phyloP scores from a whole-genome alignment of 2,329 filamentous ascomycete species.

The Beauveria australis region DNA sequence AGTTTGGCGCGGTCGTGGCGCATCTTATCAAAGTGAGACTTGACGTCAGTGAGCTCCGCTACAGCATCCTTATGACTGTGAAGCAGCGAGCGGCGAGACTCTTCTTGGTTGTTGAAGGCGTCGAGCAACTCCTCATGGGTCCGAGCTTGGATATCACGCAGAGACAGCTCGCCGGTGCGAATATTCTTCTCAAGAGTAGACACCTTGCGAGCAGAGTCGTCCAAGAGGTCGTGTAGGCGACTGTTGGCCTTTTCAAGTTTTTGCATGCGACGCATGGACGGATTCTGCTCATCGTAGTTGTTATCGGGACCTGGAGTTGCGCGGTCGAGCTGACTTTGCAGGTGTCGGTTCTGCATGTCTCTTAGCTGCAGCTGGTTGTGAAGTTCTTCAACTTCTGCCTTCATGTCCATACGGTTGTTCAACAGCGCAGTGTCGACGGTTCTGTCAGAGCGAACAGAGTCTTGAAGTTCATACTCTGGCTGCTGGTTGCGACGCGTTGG shows the following conservation, averaged over 20 bases:
- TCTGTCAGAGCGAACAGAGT: slow-evolving; percentile 76
- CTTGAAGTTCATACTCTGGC: slow-evolving; percentile 53
- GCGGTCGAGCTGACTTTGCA: slow-evolving; percentile 78
- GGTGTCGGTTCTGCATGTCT: slow-evolving; percentile 90
- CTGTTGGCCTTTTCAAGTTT: slow-evolving; percentile 90
- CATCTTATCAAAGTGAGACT: slow-evolving; percentile 77
- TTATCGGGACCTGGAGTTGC: slow-evolving; percentile 54
- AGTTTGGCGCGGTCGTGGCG: slow-evolving; percentile 71
- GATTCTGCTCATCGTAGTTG: slow-evolving; percentile 65
- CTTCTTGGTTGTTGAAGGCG: slow-evolving; percentile 85
- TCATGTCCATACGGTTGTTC: slow-evolving; percentile 85
- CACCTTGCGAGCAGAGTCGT: slow-evolving; percentile 88
- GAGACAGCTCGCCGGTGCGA: slow-evolving; percentile 75
- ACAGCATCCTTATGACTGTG: slow-evolving; percentile 81
- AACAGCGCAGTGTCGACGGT: slow-evolving; percentile 74
- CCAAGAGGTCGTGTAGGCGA: slow-evolving; percentile 85
- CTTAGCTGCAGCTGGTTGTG: slow-evolving; percentile 91
- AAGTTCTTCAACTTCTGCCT: slow-evolving; percentile 80
- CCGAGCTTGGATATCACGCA: slow-evolving; percentile 85
- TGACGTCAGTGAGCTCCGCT: slow-evolving; percentile 77
- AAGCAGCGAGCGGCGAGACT: slow-evolving; percentile 72
- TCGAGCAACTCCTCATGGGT: slow-evolving; percentile 93
- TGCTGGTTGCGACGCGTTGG: slow-evolving; percentile 58
- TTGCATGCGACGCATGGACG: slow-evolving; percentile 71
- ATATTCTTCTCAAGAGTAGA: slow-evolving; percentile 82